Conservation (phyloP, 78 protist genomes). For the Dictyostelium brefeldianum region DNA sequence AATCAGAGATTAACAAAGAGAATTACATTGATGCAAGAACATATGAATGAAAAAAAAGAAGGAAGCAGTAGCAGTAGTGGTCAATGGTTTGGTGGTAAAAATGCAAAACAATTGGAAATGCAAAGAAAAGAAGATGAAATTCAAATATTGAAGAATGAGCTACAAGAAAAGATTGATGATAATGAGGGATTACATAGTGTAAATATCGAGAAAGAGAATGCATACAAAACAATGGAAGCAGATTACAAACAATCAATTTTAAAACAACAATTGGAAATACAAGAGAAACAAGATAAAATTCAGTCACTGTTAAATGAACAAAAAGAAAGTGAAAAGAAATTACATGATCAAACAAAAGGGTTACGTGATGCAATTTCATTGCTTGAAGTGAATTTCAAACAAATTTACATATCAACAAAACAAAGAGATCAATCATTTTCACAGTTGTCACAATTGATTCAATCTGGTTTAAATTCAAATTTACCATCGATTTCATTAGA, state of each 20-base stretch:
- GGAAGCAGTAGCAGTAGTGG: slow-evolving; percentile 48
- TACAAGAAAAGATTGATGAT: slow-evolving; percentile 74
- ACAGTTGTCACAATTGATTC: slow-evolving; percentile 23
- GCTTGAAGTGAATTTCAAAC: neutral
- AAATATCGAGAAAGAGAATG: slow-evolving; percentile 66
- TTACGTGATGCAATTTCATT: slow-evolving; percentile 5
- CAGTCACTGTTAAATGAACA: slow-evolving; percentile 7
- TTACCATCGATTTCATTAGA: slow-evolving; percentile 38
- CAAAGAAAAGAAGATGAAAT: slow-evolving; percentile 72
- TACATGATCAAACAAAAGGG: slow-evolving; percentile 37
- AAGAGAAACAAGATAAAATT: slow-evolving; percentile 44
- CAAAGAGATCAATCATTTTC: slow-evolving; percentile 49
- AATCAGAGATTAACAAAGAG: slow-evolving; percentile 75
- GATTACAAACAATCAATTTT: neutral
- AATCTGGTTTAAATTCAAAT: slow-evolving; percentile 14
- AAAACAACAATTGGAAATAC: neutral
- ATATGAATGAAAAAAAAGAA: slow-evolving; percentile 61
- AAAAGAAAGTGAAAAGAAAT: slow-evolving; percentile 43
- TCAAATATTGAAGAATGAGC: slow-evolving; percentile 48
- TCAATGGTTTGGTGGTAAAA: slow-evolving; percentile 14
- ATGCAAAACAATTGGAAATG: slow-evolving; percentile 37
- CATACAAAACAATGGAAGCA: slow-evolving; percentile 45
- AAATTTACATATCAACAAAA: slow-evolving; percentile 10
- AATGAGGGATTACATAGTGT: slow-evolving; percentile 70
- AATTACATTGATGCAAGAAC: slow-evolving; percentile 52